Base-by-base conservation (phyloP, 345 rosid species). In the Eucalyptus regnans region DNA sequence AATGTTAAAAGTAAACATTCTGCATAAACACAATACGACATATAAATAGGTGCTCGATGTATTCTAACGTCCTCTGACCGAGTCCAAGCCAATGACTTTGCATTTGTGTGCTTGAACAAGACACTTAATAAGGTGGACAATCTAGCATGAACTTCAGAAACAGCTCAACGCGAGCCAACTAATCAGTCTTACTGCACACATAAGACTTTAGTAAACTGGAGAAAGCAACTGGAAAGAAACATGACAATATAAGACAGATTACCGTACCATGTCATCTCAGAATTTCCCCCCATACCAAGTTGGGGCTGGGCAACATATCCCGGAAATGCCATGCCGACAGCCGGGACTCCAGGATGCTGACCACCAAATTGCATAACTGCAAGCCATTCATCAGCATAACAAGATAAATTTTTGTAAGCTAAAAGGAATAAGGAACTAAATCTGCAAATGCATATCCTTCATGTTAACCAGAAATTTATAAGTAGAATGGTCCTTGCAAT, bases 311-410 rank as follows among this genome's bases (percentile, higher is more conserved):
- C 92, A 92, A 96, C 98, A 91, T 96, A 96, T 92, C 98, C 98
- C 56, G 99, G 99, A 92, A 95, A 96, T 86, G 99, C 99, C 98
- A 97, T 96, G 93, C 99, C 99, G 80, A 96, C 95, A 44, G 99
- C 92, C 18, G 99, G 98, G 89, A 97, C 98, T 80, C 99, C 97
- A 90, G 97, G 95, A 88, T 96, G 99, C 97, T 97, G 99, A 66
- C 96, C 96, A 50, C 97, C 95, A 89, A 97, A 94, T 91, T 96
- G 99, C 99, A 97, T 95, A 89, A 97, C 98, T 95, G 92, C 92
- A 90, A 41, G 86, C 49, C 89, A 92, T 89, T 49, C 49, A 84
- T 89, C 66, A 90, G 86, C 43, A 84, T 51, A 14, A 87, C 29
- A 80, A 46, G 43, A 46, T 20, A 3, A 79, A 87, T n/a, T 37